A percentile compares a stretch with the other conserved stretches of the same genome.
Conservation (phyloP, 2,329 filamentous ascomycete genomes). For the Sclerotinia spermophila region DNA sequence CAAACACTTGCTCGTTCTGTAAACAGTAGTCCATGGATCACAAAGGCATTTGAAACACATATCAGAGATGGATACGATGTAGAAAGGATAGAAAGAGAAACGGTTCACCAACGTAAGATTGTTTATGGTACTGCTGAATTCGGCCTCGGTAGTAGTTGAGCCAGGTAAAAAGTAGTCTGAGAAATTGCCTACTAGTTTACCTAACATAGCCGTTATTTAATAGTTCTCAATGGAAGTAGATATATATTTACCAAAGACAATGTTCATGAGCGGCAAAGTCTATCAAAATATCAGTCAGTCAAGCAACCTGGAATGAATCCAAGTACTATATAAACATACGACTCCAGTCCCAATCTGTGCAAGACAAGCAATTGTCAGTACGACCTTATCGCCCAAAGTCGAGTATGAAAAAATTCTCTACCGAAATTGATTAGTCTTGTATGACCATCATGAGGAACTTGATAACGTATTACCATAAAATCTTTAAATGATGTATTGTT, state of each 20-base stretch:
- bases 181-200: conserved; percentile 34
- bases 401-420: conserved; percentile 35
- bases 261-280: conserved; percentile 58
- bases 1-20: background rate
- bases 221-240: background rate
- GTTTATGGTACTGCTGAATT: conserved; percentile 45
- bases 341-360: conserved; percentile 31
- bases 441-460: background rate
- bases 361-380: conserved; percentile 26
- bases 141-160: conserved; percentile 36
- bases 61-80: background rate
- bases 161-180: conserved; percentile 36
- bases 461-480: conserved; percentile 24
- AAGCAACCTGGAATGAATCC: background rate
- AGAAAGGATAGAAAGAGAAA: background rate
- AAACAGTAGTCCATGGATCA: background rate
- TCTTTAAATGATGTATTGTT: conserved; percentile 28
- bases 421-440: background rate
- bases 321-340: conserved; percentile 22
- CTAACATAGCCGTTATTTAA: conserved; percentile 14
- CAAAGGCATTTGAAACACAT: background rate
- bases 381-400: conserved; percentile 26
- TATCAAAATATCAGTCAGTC: conserved; percentile 22
- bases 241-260: conserved; percentile 49
- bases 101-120: conserved; percentile 42